Percentiles rank a stretch among this genome's conserved stretches.
Conservation (phyloP, 768 basidiomycete genomes). For the Harrya chromipes region DNA sequence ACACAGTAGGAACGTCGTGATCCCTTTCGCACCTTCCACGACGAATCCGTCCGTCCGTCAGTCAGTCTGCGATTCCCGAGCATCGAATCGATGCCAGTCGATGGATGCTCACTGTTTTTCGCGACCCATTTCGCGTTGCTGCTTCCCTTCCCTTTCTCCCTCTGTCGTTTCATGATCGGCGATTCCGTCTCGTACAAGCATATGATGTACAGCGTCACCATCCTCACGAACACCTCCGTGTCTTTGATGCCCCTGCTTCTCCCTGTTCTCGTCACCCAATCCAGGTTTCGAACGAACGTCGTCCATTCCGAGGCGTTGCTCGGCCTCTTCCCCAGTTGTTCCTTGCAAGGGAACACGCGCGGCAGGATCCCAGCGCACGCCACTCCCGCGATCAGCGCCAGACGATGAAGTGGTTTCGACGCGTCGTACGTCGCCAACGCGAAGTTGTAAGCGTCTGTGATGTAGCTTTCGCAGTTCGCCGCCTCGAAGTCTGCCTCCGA, state of each 20-base stretch:
- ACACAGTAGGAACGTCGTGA: neutral
- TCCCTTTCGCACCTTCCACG: neutral
- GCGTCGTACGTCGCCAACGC: neutral
- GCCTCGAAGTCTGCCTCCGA: too few species aligned
- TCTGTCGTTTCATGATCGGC: neutral
- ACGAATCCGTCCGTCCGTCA: too few species aligned
- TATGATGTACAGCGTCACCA: neutral
- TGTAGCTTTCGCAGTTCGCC: neutral
- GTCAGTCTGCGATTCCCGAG: too few species aligned
- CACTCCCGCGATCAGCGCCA: neutral
- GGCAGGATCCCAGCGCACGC: neutral
- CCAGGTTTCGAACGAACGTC: neutral
- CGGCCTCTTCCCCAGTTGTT: neutral
- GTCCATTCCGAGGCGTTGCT: neutral
- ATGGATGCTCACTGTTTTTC: neutral
- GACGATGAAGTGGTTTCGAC: neutral
- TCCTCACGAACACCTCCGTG: neutral
- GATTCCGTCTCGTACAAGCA: neutral
- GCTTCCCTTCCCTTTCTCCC: too few species aligned
- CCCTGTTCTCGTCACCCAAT: neutral
- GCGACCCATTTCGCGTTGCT: neutral
- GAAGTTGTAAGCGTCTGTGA: neutral
- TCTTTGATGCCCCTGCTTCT: neutral
- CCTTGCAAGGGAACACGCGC: neutral
- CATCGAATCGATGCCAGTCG: too few species aligned